Evolutionary conservation across 2,329 filamentous ascomycete species (phyloP).

Genomic region (Monosporascus sp.): DNA sequence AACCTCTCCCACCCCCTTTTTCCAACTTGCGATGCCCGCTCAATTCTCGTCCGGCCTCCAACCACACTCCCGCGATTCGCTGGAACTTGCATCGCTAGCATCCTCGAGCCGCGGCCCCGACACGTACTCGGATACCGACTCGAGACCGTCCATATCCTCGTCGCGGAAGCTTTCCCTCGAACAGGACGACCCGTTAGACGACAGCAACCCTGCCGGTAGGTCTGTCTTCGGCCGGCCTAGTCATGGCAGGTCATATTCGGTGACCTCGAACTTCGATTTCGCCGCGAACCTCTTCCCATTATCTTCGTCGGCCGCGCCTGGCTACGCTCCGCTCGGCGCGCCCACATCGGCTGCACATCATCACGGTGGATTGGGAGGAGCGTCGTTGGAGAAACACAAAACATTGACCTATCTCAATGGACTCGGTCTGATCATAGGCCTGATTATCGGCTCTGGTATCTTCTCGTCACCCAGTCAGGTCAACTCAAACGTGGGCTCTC

Average conservation of each 20-base stretch:
- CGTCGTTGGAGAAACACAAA: constrained; percentile 91
- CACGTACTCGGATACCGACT: constrained; percentile 61
- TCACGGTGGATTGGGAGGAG: constrained; percentile 57
- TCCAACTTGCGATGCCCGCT: constrained; percentile 29
- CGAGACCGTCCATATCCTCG: constrained; percentile 83
- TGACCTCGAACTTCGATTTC: constrained; percentile 93
- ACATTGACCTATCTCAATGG: constrained; percentile 93
- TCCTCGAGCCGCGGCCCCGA: constrained; percentile 67
- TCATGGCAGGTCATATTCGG: constrained; percentile 71
- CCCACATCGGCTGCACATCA: constrained; percentile 51
- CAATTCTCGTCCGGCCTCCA: constrained; percentile 39
- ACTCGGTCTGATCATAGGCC: constrained; percentile 79
- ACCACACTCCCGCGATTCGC: constrained; percentile 69
- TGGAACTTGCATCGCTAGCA: constrained; percentile 92
- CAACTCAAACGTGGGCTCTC: constrained; percentile 84
- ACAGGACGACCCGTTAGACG: constrained; percentile 73
- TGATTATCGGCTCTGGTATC: constrained; percentile 95
- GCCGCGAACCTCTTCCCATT: constrained; percentile 88
- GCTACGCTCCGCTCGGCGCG: constrained; percentile 81
- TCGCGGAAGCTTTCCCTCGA: constrained; percentile 86
- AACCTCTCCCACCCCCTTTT: not conserved
- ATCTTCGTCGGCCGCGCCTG: constrained; percentile 66
- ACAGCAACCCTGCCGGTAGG: constrained; percentile 46
- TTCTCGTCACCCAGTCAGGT: constrained; percentile 94
- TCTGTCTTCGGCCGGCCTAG: constrained; percentile 33